Evolutionary conservation across 805 yeast species (phyloP).

Genomic region (Pachysolen tannophilus): DNA sequence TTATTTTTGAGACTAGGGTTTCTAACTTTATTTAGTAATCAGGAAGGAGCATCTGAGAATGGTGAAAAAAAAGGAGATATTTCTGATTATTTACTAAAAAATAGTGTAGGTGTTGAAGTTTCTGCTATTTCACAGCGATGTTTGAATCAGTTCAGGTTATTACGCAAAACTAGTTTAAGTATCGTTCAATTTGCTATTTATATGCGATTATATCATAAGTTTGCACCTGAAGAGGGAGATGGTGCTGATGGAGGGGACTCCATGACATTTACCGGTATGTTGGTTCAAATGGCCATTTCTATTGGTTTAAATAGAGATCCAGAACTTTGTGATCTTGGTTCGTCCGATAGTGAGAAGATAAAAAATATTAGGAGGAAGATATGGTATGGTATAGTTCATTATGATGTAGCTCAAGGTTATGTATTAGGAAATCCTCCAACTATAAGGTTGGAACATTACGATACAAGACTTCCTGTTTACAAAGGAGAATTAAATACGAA

Average conservation of each 20-base stretch:
- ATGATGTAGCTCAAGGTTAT: conserved; percentile 32
- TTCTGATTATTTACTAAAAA: conserved; percentile 27
- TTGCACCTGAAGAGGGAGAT: conserved; percentile 52
- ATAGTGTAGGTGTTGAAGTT: conserved; percentile 38
- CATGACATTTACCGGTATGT: conserved; percentile 34
- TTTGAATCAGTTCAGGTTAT: conserved; percentile 43
- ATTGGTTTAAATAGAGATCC: conserved; percentile 57
- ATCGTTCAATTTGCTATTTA: neutral
- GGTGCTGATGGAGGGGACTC: conserved; percentile 47
- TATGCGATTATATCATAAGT: conserved; percentile 31
- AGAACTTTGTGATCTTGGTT: conserved; percentile 26
- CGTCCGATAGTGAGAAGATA: conserved; percentile 19
- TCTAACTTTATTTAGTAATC: conserved; percentile 25
- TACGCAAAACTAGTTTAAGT: conserved; percentile 33
- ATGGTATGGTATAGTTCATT: conserved; percentile 37
- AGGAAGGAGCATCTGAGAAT: conserved; percentile 20
- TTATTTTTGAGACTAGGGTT: conserved; percentile 35
- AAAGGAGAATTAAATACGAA: conserved; percentile 23
- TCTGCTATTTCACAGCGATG: conserved; percentile 46
- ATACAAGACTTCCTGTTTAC: conserved; percentile 33
- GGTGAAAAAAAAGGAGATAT: conserved; percentile 22
- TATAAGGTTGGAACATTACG: conserved; percentile 28
- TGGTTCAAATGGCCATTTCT: conserved; percentile 50
- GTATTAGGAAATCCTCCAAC: conserved; percentile 34
- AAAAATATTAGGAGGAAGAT: conserved; percentile 38